Percentiles rank a stretch among this genome's conserved stretches.
These are phyloP conservation scores for Saccharomycopsis sp. DNA, from an alignment of 805 yeast species.

Conservation along the genomic window DNA sequence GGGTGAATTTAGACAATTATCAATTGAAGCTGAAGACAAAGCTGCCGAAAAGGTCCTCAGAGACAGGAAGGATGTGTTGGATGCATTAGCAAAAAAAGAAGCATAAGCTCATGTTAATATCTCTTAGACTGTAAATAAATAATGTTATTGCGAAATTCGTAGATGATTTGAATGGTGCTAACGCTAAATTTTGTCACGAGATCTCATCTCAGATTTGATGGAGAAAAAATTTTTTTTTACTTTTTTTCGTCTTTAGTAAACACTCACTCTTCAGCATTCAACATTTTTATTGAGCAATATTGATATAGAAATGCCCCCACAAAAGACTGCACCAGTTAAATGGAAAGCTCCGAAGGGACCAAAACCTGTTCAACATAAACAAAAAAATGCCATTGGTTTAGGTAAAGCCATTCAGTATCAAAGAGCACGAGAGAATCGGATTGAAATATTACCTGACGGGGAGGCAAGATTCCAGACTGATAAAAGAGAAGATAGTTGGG, in stretches of 20 bases:
- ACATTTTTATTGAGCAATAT: too few species aligned
- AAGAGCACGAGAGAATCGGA: constrained; percentile 59
- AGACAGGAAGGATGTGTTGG: constrained; percentile 1
- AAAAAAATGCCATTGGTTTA: constrained; percentile 75
- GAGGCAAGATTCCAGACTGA: constrained; percentile 84
- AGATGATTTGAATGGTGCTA: too few species aligned
- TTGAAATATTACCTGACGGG: constrained; percentile 74
- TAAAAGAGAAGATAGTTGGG: constrained; percentile 81
- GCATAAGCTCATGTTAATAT: background rate
- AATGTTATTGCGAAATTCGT: too few species aligned
- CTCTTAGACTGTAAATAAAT: background rate
- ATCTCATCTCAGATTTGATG: too few species aligned
- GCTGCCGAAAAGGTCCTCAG: background rate
- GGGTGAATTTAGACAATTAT: constrained; percentile 39
- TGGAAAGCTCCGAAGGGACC: constrained; percentile 93
- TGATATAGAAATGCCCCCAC: constrained; percentile 38
- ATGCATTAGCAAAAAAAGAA: too few species aligned
- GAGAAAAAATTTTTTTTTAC: too few species aligned
- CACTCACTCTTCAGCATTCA: too few species aligned
- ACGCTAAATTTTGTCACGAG: too few species aligned
- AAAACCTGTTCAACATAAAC: constrained; percentile 77
- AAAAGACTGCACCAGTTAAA: constrained; percentile 49
- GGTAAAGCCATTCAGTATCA: constrained; percentile 80
- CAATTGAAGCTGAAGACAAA: constrained; percentile 8
- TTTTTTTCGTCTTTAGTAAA: too few species aligned